Conservation (phyloP, 495 filamentous ascomycete genomes). For the Clohesyomyces aquaticus region DNA sequence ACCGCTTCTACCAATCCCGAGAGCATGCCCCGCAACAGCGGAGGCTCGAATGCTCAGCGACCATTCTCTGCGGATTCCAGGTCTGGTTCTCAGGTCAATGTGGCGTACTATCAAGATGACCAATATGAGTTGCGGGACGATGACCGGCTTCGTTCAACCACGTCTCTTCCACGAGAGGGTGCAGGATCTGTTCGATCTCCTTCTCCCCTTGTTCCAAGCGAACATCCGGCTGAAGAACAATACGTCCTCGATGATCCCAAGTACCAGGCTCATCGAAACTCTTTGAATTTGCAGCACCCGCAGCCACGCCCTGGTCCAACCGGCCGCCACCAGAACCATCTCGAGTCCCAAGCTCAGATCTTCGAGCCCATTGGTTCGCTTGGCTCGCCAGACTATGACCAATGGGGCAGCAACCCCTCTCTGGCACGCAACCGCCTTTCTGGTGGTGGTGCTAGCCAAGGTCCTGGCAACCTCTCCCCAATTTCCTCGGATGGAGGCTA, state of each 20-base stretch:
- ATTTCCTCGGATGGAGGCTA: slow-evolving; percentile 37
- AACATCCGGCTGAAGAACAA: slow-evolving; percentile 30
- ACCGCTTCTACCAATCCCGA: slow-evolving; percentile 74
- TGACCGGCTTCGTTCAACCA: slow-evolving; percentile 72
- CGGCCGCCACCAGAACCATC: slow-evolving; percentile 74
- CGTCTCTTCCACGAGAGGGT: slow-evolving; percentile 55
- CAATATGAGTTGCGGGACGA: slow-evolving; percentile 67
- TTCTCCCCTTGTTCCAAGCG: slow-evolving; percentile 62
- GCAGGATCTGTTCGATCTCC: slow-evolving; percentile 49
- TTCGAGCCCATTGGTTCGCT: slow-evolving; percentile 62
- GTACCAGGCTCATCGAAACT: slow-evolving; percentile 88
- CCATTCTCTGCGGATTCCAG: slow-evolving; percentile 59
- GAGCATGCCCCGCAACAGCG: slow-evolving; percentile 57
- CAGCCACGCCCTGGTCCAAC: slow-evolving; percentile 85
- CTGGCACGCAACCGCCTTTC: slow-evolving; percentile 47
- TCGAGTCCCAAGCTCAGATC: slow-evolving; percentile 77
- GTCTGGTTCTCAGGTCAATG: slow-evolving; percentile 68
- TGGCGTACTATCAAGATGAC: slow-evolving; percentile 64
- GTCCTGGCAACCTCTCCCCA: slow-evolving; percentile 35
- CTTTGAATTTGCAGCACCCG: slow-evolving; percentile 84
- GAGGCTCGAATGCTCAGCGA: slow-evolving; percentile 53
- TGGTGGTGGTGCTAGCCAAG: slow-evolving; percentile 36
- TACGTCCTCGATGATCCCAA: slow-evolving; percentile 80
- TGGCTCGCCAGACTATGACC: slow-evolving; percentile 69
- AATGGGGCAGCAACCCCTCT: slow-evolving; percentile 62